Evolutionary conservation across 192 early-diverging fungal genomes (phyloP), one percentile per base, ranked within the genome.

Genomic region (Entrophospora sp.): DNA sequence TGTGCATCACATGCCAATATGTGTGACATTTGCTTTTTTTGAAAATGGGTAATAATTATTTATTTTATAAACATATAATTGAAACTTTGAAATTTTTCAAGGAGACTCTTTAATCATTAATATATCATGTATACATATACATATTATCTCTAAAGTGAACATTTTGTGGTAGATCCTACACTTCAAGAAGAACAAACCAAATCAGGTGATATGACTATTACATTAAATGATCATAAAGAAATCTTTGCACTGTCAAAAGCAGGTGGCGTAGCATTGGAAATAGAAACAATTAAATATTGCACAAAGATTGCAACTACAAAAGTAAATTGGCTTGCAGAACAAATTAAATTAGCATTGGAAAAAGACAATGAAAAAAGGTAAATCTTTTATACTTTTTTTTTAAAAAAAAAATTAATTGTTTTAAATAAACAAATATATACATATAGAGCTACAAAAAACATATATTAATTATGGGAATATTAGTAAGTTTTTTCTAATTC

Each of bases 1-100:
- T 68, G 81, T 99, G 20, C 93, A 97, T 66, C 95, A 99, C 75
- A 89, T 92, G 57, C 97, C 97, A 30, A 88, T 97, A 16, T 95
- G 90, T 68, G 79, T 91, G 24, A 84, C 94, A 35, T 97, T 99
- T 80, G 92, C 82, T 2, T 92, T 99, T 69, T 95, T 96, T 75
- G 88, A 90, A 45, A 77, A 80, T 7, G 91, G 87, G 87, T 89
- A 79, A 51, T 75, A 28, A 40, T 30, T 8, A 48, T 2, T 3
- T n/a, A 2, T n/a, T 48, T n/a, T 7, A 48, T 1, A 38, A 38
- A 38, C 8, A 38, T 38, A 38, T 38, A 12, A 58, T 40, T 31
- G 56, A 18, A 20, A 38, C 10, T 32, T 34, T 25, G n/a, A 58
- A 13, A 22, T 8, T 20, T n/a, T 3, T n/a, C n/a, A n/a, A n/a